These are phyloP conservation scores for Rubia peregrina DNA, from an alignment of 305 asterid genomes.

Conservation along the genomic window DNA sequence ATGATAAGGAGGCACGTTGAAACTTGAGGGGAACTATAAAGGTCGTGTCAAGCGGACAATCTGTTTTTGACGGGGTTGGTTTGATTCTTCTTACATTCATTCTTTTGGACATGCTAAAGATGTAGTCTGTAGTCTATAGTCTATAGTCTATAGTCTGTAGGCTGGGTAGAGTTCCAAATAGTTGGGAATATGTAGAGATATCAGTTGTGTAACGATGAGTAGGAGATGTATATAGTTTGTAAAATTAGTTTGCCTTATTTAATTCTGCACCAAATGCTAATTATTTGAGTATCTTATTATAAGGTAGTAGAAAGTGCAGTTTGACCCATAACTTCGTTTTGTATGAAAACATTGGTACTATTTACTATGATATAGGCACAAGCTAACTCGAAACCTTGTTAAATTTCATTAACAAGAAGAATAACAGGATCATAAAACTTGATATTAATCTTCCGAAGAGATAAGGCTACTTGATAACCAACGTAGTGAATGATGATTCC, in stretches of 20 bases:
- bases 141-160: background rate
- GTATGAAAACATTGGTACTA: background rate
- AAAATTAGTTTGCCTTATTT: conserved; percentile 4
- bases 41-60: conserved; percentile 19
- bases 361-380: no score
- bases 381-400: no score
- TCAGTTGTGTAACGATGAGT: conserved; percentile 4
- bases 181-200: conserved; percentile 16
- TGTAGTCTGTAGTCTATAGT: no score
- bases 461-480: background rate
- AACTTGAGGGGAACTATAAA: conserved; percentile 9
- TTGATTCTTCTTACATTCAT: conserved; percentile 18
- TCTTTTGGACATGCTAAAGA: conserved; percentile 13
- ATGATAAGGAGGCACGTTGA: conserved; percentile 11
- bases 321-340: background rate
- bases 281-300: background rate
- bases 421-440: background rate
- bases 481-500: background rate
- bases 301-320: background rate
- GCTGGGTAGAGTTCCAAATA: conserved; percentile 8
- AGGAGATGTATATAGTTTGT: conserved; percentile 19
- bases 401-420: background rate
- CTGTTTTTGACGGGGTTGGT: conserved; percentile 8
- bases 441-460: background rate
- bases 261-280: conserved; percentile 1